Conservation (phyloP, 805 yeast species). For the Cyberlindnera amylophila region DNA sequence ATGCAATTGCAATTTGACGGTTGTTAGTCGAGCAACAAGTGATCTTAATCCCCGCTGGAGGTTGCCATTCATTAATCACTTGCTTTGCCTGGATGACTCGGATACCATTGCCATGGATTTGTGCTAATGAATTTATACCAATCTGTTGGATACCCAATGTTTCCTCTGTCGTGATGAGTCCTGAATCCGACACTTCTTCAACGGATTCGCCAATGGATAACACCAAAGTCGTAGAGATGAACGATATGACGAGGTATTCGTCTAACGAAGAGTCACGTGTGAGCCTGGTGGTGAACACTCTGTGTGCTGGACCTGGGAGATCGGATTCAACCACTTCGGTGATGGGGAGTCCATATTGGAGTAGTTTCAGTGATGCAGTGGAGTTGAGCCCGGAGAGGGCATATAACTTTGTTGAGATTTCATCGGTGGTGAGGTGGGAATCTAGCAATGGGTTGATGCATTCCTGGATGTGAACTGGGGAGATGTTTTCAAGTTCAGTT, state of each 20-base stretch:
- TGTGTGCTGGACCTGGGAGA: conserved; percentile 60
- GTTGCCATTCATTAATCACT: conserved; percentile 59
- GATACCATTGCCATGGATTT: conserved; percentile 68
- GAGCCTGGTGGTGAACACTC: conserved; percentile 61
- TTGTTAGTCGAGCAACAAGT: conserved; percentile 57
- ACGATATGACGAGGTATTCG: conserved; percentile 61
- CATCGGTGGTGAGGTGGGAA: conserved; percentile 31
- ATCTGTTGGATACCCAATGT: conserved; percentile 71
- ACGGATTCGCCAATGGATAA: conserved; percentile 76
- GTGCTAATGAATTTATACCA: conserved; percentile 61
- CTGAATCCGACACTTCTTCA: conserved; percentile 68
- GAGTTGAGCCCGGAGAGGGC: conserved; percentile 41
- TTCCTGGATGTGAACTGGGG: conserved; percentile 47
- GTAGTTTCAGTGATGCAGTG: conserved; percentile 42
- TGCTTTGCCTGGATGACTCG: conserved; percentile 43
- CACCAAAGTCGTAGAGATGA: conserved; percentile 64
- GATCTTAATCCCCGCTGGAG: conserved; percentile 73
- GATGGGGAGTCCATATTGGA: conserved; percentile 56
- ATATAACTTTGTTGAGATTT: conserved; percentile 37
- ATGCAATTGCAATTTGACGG: conserved; percentile 64
- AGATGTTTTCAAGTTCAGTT: conserved; percentile 48
- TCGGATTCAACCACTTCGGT: conserved; percentile 69
- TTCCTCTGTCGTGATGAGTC: conserved; percentile 48
- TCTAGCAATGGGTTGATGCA: conserved; percentile 50
- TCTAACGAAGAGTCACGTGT: conserved; percentile 45